phyloP scores from a whole-genome alignment of 2,329 filamentous ascomycete species.

The Pseudogymnoascus sp. region DNA sequence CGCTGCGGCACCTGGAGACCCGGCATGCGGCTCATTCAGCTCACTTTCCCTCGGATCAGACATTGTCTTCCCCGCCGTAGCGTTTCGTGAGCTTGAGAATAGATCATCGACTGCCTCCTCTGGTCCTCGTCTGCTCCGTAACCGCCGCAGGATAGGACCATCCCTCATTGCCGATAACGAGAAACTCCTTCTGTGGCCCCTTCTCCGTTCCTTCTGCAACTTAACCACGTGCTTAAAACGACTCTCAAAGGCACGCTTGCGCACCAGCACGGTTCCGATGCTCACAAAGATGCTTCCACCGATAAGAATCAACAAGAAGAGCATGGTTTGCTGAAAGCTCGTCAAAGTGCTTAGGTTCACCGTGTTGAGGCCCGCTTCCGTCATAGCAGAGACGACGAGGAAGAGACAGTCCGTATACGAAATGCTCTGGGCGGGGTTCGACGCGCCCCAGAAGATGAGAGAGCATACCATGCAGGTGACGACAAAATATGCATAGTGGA shows the following conservation, averaged over 20 bases:
- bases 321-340: conserved; percentile 59
- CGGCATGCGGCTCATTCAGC: neutral
- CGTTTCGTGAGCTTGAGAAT: neutral
- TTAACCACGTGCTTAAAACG: conserved; percentile 49
- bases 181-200: conserved; percentile 5
- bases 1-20: neutral
- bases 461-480: conserved; percentile 46
- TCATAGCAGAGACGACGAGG: conserved; percentile 59
- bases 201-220: conserved; percentile 29
- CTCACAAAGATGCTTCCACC: conserved; percentile 63
- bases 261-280: conserved; percentile 53
- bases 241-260: conserved; percentile 54
- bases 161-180: neutral
- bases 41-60: neutral
- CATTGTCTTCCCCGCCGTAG: neutral
- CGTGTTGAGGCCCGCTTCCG: conserved; percentile 60
- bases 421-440: conserved; percentile 44
- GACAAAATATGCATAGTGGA: conserved; percentile 64
- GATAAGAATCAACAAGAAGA: conserved; percentile 58
- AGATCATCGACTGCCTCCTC: neutral
- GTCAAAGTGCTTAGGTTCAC: conserved; percentile 57
- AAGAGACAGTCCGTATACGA: conserved; percentile 60
- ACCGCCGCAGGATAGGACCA: neutral
- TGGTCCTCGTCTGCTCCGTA: neutral
- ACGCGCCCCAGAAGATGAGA: conserved; percentile 53